A percentile compares a stretch with the other conserved stretches of the same genome.
These are phyloP conservation scores for Exophiala phaeomuriformis DNA, from an alignment of 2,329 filamentous ascomycete species.

Conservation along the genomic window DNA sequence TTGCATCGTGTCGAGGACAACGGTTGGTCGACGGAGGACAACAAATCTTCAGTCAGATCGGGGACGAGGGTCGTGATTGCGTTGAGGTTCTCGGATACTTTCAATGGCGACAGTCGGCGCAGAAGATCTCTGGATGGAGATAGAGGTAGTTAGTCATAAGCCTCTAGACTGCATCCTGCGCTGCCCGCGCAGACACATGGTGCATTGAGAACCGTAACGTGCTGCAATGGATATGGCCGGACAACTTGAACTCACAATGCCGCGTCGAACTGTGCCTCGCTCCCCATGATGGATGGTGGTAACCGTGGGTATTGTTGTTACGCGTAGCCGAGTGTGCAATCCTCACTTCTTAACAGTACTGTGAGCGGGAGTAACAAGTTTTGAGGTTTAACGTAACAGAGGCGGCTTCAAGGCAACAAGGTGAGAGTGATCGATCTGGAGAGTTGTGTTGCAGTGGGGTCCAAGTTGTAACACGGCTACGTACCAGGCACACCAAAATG, in stretches of 20 bases:
- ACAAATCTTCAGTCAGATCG: conserved; percentile 90
- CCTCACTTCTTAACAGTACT: too few relatives aligned
- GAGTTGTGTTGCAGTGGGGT: too few relatives aligned
- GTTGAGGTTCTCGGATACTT: conserved; percentile 80
- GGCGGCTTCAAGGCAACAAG: too few relatives aligned
- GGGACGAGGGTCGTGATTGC: conserved; percentile 82
- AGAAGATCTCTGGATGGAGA: conserved; percentile 72
- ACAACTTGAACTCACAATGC: conserved; percentile 38
- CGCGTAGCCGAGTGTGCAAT: too few relatives aligned
- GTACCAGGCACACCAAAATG: too few relatives aligned
- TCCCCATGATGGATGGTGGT: conserved; percentile 13
- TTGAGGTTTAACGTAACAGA: too few relatives aligned
- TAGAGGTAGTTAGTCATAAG: conserved; percentile 14
- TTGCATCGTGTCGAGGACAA: conserved; percentile 78
- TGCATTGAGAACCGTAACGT: too few relatives aligned
- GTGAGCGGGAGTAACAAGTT: too few relatives aligned
- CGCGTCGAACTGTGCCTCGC: conserved; percentile 45
- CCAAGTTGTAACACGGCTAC: too few relatives aligned
- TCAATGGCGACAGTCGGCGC: conserved; percentile 89
- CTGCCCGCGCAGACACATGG: too few relatives aligned
- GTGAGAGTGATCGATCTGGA: too few relatives aligned
- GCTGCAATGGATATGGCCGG: too few relatives aligned
- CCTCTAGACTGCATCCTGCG: not conserved
- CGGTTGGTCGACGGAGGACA: conserved; percentile 94
- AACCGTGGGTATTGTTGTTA: not conserved